These are phyloP conservation scores for Pleurotus giganteus DNA, from an alignment of 768 basidiomycete species.

Conservation along the genomic window DNA sequence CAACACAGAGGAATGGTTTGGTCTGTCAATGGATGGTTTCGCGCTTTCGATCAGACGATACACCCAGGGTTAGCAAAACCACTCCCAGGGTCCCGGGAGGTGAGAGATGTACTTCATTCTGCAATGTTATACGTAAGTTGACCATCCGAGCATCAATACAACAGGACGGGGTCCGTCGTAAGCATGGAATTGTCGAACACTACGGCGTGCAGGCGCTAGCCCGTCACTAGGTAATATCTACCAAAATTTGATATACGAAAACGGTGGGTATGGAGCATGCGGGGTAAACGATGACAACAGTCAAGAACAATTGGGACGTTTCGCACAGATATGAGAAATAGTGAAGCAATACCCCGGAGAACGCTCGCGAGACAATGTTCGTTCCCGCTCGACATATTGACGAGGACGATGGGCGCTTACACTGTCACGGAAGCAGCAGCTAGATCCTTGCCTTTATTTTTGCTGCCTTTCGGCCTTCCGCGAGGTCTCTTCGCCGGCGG, in stretches of 20 bases:
- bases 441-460: constrained; percentile 35
- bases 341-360: too few relatives aligned
- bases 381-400: background rate
- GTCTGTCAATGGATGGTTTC: background rate
- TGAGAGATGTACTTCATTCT: constrained; percentile 3
- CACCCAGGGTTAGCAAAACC: background rate
- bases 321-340: too few relatives aligned
- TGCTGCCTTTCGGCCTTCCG: constrained; percentile 71
- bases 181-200: too few relatives aligned
- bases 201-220: too few relatives aligned
- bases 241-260: too few relatives aligned
- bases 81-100: background rate
- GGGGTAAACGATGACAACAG: background rate
- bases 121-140: background rate
- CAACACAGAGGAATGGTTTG: background rate
- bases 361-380: too few relatives aligned
- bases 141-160: constrained; percentile 6
- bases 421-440: background rate
- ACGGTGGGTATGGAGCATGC: background rate
- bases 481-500: constrained; percentile 50
- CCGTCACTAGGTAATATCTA: background rate
- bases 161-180: too few relatives aligned
- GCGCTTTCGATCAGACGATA: constrained; percentile 3
- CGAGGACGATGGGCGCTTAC: background rate
- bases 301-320: background rate